Evolutionary conservation across 257 asterid species (phyloP), one percentile per base, ranked within the genome.

Genomic region (Salvia miltiorrhiza): DNA sequence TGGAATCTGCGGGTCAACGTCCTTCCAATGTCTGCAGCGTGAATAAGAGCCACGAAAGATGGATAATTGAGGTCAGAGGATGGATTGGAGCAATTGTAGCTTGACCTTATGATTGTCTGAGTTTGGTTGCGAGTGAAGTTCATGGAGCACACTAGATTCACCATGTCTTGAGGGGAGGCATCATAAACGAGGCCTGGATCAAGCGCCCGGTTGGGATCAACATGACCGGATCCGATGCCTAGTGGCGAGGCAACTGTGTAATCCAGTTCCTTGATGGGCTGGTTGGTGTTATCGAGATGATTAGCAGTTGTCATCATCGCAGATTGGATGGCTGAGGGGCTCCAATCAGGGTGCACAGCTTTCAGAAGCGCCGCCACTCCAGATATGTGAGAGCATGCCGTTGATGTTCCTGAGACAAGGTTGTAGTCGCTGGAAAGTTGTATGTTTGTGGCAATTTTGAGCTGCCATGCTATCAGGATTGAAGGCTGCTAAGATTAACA

Each of bases 231-330:
- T 24, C 87, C 84, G 5, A 76, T 76, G 21, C 73, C 80, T 7
- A 79, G 49, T 17, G 87, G 84, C 0, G 65, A 30, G 14, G 87
- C 74, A 0, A 14, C 12, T 0, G 0, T 8, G 14, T 43, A 37
- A 13, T 62, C 65, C 2, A 17, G 67, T 12, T 81, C 83, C 37
- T 30, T 69, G 37, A 81, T 81, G 9, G 77, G 79, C 24, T 64
- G 75, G 1, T 65, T 68, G 1, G 79, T 57, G 12, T 72, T 82
- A 45, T 82, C 84, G 0, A 77, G 73, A 7, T 62, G 76, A 58
- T 80, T 79, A 0, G 87, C 87, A 0, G 87, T 82, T 4, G 85
- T 82, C 87, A 79, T 82, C 81, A 82, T 72, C 4, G 85, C 87
- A 0, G 87, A 82, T 35, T 78, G 80, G 33, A 82, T 77, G 0